Evolutionary conservation across 768 basidiomycete genomes (phyloP).

Genomic region (Leccinum disarticulatum): DNA sequence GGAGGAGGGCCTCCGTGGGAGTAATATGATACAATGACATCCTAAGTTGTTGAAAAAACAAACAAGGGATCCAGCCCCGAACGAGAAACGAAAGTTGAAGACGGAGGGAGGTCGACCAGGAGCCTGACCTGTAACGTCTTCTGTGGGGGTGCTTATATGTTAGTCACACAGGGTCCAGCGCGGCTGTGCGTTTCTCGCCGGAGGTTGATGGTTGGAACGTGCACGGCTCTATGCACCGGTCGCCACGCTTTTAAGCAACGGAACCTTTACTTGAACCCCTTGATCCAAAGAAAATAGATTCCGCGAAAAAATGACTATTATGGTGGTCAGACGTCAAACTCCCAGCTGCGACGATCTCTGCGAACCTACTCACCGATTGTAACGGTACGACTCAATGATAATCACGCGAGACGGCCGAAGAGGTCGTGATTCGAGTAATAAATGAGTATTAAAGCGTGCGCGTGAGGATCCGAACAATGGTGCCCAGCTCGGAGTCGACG

Average conservation of each 20-base stretch:
- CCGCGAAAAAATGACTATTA: not conserved
- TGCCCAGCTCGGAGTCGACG: no score
- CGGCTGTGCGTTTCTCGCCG: not conserved
- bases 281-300: not conserved
- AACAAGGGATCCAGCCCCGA: slow-evolving; percentile 22
- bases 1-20: slow-evolving; percentile 32
- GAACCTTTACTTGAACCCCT: not conserved
- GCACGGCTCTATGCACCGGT: not conserved
- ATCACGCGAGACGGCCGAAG: no score
- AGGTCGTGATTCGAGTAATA: no score
- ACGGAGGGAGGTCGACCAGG: slow-evolving; percentile 24
- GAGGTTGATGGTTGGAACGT: slow-evolving; percentile 8
- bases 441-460: no score
- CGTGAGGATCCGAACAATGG: no score
- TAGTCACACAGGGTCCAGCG: not conserved
- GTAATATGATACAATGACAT: slow-evolving; percentile 21
- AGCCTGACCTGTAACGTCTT: slow-evolving; percentile 10
- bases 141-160: slow-evolving; percentile 10
- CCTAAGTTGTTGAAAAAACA: not conserved
- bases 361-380: not conserved
- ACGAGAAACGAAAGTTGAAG: slow-evolving; percentile 9
- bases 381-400: no score
- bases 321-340: not conserved
- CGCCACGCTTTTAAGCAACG: not conserved
- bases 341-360: not conserved